These are phyloP conservation scores for Wickerhamomyces sp. DNA, from an alignment of 1,139 yeast genomes.

Conservation along the genomic window DNA sequence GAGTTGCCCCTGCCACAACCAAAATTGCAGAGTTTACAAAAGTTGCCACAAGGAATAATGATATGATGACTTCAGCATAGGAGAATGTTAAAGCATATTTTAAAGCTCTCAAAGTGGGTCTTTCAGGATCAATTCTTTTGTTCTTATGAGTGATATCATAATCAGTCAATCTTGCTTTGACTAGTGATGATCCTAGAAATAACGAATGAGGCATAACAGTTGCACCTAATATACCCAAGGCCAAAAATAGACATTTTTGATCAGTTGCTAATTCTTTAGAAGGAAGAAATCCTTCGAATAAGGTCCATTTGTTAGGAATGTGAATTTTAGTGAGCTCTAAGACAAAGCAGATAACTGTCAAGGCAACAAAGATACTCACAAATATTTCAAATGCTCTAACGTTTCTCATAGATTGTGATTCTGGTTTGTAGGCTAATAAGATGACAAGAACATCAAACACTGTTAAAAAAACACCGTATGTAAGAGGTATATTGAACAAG, in stretches of 20 bases:
- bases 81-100: constrained; percentile 66
- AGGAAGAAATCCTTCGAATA: constrained; percentile 76
- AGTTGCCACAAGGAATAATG: constrained; percentile 74
- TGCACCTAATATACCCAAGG: constrained; percentile 92
- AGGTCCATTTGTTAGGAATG: constrained; percentile 50
- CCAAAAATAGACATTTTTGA: constrained; percentile 76
- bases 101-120: constrained; percentile 71
- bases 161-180: constrained; percentile 82
- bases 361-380: constrained; percentile 71
- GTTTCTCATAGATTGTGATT: constrained; percentile 68
- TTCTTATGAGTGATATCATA: constrained; percentile 59
- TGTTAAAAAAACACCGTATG: constrained; percentile 77
- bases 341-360: constrained; percentile 82
- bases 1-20: constrained; percentile 81
- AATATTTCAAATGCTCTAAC: constrained; percentile 80
- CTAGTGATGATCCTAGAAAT: constrained; percentile 88
- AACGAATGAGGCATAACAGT: constrained; percentile 98
- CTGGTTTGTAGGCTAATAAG: constrained; percentile 83
- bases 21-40: constrained; percentile 83
- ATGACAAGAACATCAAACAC: constrained; percentile 82
- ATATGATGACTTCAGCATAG: constrained; percentile 69
- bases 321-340: constrained; percentile 69
- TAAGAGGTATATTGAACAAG: constrained; percentile 69
- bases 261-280: constrained; percentile 58
- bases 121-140: constrained; percentile 26